phyloP scores from a whole-genome alignment of 2,329 filamentous ascomycete species.

The Phialophora verrucosa region DNA sequence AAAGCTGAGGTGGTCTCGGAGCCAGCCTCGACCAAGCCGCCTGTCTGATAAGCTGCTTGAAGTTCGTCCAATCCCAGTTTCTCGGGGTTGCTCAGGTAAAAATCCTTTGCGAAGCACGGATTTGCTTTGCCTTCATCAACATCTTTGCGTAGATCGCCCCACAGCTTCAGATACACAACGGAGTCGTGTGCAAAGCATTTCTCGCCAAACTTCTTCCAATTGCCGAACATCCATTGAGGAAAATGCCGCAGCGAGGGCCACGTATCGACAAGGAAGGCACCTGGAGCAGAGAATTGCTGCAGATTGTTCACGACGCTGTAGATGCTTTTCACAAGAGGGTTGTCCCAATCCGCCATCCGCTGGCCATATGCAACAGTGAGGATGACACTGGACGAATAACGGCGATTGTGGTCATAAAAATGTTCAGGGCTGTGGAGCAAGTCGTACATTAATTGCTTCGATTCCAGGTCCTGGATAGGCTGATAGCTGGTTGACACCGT shows the following conservation, averaged over 20 bases:
- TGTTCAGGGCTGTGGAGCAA: slow-evolving; percentile 48
- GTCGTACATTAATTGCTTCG: slow-evolving; percentile 52
- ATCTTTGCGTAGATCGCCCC: slow-evolving; percentile 31
- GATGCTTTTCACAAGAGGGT: slow-evolving; percentile 55
- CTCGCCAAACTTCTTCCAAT: slow-evolving; percentile 32
- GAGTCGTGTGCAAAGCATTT: slow-evolving; percentile 32
- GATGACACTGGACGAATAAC: slow-evolving; percentile 57
- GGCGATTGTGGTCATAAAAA: slow-evolving; percentile 56
- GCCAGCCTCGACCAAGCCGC: slow-evolving; percentile 39
- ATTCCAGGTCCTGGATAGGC: slow-evolving; percentile 57
- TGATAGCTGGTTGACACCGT: slow-evolving; percentile 54
- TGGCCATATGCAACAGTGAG: slow-evolving; percentile 60
- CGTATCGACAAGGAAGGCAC: slow-evolving; percentile 52
- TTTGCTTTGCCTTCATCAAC: slow-evolving; percentile 28
- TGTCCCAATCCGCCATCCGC: slow-evolving; percentile 50
- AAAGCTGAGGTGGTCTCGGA: slow-evolving; percentile 39
- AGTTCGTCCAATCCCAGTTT: slow-evolving; percentile 32
- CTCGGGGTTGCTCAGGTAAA: slow-evolving; percentile 28
- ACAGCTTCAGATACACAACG: slow-evolving; percentile 30
- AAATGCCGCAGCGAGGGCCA: slow-evolving; percentile 53
- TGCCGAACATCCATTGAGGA: slow-evolving; percentile 44
- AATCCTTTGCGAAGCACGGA: slow-evolving; percentile 34
- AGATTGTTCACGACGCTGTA: slow-evolving; percentile 55
- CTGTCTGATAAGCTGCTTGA: slow-evolving; percentile 33
- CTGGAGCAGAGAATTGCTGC: slow-evolving; percentile 53